Evolutionary conservation across 306 rosid genomes (phyloP).

Genomic region (Sesbania bispinosa): DNA sequence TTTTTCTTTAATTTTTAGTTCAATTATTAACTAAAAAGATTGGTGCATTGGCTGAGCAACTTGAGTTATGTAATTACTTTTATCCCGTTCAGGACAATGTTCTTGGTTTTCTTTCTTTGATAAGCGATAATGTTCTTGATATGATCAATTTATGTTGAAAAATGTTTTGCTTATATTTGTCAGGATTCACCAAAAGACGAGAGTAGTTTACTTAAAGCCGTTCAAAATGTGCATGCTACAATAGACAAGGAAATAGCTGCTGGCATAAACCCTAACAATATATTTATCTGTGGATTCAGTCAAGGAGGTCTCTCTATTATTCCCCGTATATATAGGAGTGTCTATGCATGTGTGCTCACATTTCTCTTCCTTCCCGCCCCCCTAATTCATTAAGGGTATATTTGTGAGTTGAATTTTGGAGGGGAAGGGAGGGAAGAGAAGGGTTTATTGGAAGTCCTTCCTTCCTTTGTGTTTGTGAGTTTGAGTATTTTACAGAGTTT

Average conservation of each 20-base stretch:
- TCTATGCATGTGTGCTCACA: not conserved
- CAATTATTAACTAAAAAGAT: not conserved
- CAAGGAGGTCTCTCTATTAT: slow-evolving; percentile 69
- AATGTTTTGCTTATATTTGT: not conserved
- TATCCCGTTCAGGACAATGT: slow-evolving; percentile 14
- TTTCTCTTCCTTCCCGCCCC: not conserved
- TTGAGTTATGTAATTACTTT: not conserved
- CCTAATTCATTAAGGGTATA: no score
- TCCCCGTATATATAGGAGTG: not conserved
- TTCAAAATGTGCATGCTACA: slow-evolving; percentile 69
- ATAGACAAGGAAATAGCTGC: slow-evolving; percentile 82
- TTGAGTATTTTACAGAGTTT: no score
- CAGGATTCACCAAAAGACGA: slow-evolving; percentile 78
- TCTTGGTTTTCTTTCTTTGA: no score
- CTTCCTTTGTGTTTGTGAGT: no score
- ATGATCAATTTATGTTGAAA: slow-evolving; percentile 7
- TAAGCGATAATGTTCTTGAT: slow-evolving; percentile 7
- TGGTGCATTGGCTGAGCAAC: not conserved
- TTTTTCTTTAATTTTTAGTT: not conserved
- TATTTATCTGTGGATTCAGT: slow-evolving; percentile 89
- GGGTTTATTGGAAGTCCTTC: no score
- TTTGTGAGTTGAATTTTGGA: no score
- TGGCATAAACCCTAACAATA: slow-evolving; percentile 69
- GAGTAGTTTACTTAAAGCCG: slow-evolving; percentile 66
- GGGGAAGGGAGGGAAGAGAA: no score